Evolutionary conservation across 306 rosid genomes (phyloP).

Genomic region (Purshia tridentata): DNA sequence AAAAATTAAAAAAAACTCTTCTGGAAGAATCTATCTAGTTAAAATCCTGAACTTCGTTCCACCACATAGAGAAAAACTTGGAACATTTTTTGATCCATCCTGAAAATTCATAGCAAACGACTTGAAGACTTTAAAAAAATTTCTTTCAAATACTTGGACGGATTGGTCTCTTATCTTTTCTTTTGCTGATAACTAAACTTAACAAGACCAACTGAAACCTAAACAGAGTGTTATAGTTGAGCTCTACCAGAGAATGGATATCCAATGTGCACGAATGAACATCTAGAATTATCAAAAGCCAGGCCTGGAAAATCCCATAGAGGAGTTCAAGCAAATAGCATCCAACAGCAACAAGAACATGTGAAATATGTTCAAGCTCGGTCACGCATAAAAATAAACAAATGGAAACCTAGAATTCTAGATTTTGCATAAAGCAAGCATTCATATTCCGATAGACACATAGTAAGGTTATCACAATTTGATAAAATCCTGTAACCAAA

Average conservation of each 20-base stretch:
- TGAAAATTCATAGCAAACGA: not conserved
- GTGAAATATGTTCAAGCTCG: constrained; percentile 3
- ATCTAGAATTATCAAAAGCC: not conserved
- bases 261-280: not conserved
- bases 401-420: not conserved
- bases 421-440: not conserved
- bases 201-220: not conserved
- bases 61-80: not conserved
- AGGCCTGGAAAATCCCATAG: not conserved
- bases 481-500: not conserved
- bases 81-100: not conserved
- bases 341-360: not conserved
- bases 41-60: not conserved
- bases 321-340: not conserved
- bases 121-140: not conserved
- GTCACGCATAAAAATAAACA: not conserved
- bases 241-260: not conserved
- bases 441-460: not conserved
- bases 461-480: too few species aligned
- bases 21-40: not conserved
- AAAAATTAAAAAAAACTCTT: not conserved
- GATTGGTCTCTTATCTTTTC: not conserved
- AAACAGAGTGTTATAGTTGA: not conserved
- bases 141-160: not conserved
- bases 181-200: not conserved